Conservation (phyloP, 2,329 filamentous ascomycete genomes). For the Cadophora sp. region DNA sequence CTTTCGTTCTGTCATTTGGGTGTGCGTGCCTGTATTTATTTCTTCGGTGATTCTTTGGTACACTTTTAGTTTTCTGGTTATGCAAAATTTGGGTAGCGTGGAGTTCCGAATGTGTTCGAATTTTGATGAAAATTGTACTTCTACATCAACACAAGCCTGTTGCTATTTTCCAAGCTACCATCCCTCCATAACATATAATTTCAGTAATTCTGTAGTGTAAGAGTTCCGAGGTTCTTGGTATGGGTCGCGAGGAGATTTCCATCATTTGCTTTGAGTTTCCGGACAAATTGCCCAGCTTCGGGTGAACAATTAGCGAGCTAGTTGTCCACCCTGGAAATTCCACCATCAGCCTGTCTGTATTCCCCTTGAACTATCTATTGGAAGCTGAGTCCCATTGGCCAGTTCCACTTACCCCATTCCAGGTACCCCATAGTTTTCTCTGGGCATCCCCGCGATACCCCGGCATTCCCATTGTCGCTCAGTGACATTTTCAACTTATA, state of each 20-base stretch:
- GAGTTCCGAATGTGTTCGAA: neutral
- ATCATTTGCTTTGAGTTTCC: conserved; percentile 2
- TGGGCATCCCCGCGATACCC: conserved; percentile 26
- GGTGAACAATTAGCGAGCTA: conserved; percentile 13
- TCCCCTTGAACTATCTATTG: conserved; percentile 13
- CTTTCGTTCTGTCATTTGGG: neutral
- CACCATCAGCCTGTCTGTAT: conserved; percentile 1
- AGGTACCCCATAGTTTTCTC: conserved; percentile 9
- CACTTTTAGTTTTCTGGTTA: neutral
- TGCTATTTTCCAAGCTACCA: too few relatives aligned
- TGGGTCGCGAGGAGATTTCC: neutral
- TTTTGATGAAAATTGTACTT: neutral
- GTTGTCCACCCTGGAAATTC: conserved; percentile 5
- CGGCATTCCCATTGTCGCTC: neutral
- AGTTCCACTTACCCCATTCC: conserved; percentile 25
- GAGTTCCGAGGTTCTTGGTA: neutral
- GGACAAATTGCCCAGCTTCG: conserved; percentile 9
- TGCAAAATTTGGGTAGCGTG: neutral
- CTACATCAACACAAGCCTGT: neutral
- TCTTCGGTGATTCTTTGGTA: neutral
- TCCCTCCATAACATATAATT: neutral
- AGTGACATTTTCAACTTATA: neutral
- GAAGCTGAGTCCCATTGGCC: conserved; percentile 23
- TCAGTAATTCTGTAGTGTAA: neutral
- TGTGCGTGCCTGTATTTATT: neutral